Evolutionary conservation across 352 stramenopile species (phyloP).

Genomic region (Pythium brachiatum): DNA sequence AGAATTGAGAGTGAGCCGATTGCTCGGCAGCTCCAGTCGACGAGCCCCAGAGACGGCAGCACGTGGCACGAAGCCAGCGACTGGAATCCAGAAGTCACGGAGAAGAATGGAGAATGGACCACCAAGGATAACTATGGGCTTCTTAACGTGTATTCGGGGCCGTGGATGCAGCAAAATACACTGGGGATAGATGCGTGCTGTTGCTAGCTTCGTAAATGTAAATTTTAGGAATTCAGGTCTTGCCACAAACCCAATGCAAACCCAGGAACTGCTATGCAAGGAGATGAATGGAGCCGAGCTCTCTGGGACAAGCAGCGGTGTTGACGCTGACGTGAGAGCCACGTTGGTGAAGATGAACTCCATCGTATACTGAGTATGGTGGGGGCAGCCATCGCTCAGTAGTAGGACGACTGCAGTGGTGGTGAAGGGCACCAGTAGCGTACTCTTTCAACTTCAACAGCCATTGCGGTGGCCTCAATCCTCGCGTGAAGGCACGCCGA

Average conservation of each 20-base stretch:
- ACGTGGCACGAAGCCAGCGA: slow-evolving; percentile 4
- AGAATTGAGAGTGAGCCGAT: neutral
- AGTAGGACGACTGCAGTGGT: no score
- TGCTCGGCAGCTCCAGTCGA: neutral
- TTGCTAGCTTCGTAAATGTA: slow-evolving; percentile 1
- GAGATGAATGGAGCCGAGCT: neutral
- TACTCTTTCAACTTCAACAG: no score
- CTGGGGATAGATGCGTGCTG: no score
- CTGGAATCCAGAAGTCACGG: neutral
- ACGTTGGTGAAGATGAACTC: neutral
- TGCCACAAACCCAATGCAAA: neutral
- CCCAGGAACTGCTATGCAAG: neutral
- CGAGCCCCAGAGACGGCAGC: slow-evolving; percentile 4
- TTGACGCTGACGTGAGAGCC: neutral
- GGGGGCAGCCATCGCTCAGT: no score
- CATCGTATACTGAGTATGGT: neutral
- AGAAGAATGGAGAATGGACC: neutral
- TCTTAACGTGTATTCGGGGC: neutral
- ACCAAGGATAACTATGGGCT: neutral
- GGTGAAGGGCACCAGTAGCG: no score
- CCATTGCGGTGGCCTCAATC: no score
- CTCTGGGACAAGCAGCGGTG: neutral
- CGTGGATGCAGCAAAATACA: neutral
- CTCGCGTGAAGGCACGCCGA: no score
- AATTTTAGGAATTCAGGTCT: slow-evolving; percentile 21